Evolutionary conservation across 768 basidiomycete genomes (phyloP).

Genomic region (Macrolepiota dolichaula): DNA sequence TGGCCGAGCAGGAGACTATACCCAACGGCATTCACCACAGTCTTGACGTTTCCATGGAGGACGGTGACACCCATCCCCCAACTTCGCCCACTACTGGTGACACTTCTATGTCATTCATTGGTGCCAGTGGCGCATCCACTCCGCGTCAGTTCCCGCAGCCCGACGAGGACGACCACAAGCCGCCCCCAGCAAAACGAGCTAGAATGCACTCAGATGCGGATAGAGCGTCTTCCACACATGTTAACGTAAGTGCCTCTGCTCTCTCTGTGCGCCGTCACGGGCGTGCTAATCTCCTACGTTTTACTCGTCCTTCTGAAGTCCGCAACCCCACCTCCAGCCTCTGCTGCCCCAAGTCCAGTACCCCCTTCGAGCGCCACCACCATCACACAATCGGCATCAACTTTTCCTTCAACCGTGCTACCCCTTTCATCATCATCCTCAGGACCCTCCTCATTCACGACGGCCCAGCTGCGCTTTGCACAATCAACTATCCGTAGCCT

Average conservation of each 20-base stretch:
- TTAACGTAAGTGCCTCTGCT: conserved; percentile 38
- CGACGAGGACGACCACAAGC: conserved; percentile 57
- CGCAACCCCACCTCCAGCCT: conserved; percentile 71
- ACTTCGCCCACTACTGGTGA: conserved; percentile 37
- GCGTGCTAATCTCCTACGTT: conserved; percentile 48
- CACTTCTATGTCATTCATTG: conserved; percentile 34
- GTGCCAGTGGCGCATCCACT: conserved; percentile 31
- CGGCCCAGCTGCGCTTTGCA: conserved; percentile 77
- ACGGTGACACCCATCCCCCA: conserved; percentile 34
- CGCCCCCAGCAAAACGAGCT: conserved; percentile 82
- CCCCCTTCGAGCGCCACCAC: conserved; percentile 22
- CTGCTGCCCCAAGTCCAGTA: conserved; percentile 38
- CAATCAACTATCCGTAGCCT: conserved; percentile 72
- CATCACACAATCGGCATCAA: conserved; percentile 17
- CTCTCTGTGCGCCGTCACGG: conserved; percentile 46
- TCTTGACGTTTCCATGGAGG: conserved; percentile 42
- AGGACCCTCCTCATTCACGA: conserved; percentile 47
- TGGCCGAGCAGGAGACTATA: conserved; percentile 39
- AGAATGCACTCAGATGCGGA: conserved; percentile 75
- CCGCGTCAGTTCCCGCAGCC: conserved; percentile 28
- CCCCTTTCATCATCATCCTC: conserved; percentile 14
- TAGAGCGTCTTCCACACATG: conserved; percentile 69
- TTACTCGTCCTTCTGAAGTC: conserved; percentile 50
- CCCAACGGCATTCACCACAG: conserved; percentile 32
- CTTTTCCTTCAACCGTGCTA: conserved; percentile 18